A percentile compares a stretch with the other conserved stretches of the same genome.
These are phyloP conservation scores for Takakia lepidozioides DNA, from an alignment of 225 moss, liverwort and hornwort genomes.

Conservation along the genomic window DNA sequence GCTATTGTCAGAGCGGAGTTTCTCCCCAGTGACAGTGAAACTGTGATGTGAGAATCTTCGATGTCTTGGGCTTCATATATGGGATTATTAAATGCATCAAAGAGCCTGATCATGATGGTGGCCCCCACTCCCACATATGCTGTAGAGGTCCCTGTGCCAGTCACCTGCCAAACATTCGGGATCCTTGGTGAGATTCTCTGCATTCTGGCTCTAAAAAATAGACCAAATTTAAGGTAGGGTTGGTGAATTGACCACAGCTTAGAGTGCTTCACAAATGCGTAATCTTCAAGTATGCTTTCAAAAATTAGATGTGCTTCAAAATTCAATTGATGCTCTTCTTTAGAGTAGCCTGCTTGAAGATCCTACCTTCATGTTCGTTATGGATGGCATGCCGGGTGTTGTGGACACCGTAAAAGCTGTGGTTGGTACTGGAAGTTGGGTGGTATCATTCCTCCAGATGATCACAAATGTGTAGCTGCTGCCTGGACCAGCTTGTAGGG, in stretches of 20 bases:
- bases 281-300: no score
- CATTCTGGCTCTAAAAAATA: no score
- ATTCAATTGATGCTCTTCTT: no score
- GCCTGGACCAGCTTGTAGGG: constrained; percentile 29
- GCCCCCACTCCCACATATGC: constrained; percentile 16
- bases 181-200: no score
- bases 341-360: no score
- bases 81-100: constrained; percentile 38
- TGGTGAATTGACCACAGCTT: no score
- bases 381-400: constrained; percentile 34
- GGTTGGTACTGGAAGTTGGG: constrained; percentile 21
- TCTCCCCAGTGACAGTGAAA: constrained; percentile 3
- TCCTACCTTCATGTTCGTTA: constrained; percentile 33
- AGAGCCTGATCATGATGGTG: constrained; percentile 27
- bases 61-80: constrained; percentile 30
- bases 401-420: constrained; percentile 30
- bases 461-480: constrained; percentile 33
- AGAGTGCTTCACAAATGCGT: no score
- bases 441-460: constrained; percentile 40
- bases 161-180: no score
- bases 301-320: no score
- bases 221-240: no score
- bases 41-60: constrained; percentile 24
- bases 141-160: constrained; percentile 25
- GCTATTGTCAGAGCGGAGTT: no score